These are phyloP conservation scores for Claviceps sp. DNA, from an alignment of 2,329 filamentous ascomycete species.

Conservation along the genomic window DNA sequence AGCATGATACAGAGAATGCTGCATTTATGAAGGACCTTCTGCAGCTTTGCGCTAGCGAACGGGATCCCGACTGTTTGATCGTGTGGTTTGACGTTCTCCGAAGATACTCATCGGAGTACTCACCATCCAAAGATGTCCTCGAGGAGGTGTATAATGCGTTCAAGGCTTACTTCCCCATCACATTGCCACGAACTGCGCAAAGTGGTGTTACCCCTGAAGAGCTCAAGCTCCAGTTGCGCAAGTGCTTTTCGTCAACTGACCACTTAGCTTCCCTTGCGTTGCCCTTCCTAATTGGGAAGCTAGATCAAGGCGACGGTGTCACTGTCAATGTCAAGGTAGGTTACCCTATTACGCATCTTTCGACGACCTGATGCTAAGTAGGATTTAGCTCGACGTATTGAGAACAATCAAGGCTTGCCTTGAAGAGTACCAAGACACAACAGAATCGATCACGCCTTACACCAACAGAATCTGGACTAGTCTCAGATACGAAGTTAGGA, in stretches of 20 bases:
- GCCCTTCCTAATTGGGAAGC: slow-evolving; percentile 41
- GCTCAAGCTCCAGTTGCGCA: slow-evolving; percentile 38
- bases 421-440: slow-evolving; percentile 31
- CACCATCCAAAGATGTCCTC: slow-evolving; percentile 30
- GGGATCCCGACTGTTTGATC: slow-evolving; percentile 43
- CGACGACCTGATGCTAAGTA: slow-evolving; percentile 6
- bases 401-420: slow-evolving; percentile 42
- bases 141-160: slow-evolving; percentile 40
- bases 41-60: slow-evolving; percentile 38
- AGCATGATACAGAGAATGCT: slow-evolving; percentile 26
- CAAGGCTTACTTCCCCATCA: slow-evolving; percentile 49
- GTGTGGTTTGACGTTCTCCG: slow-evolving; percentile 41
- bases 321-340: slow-evolving; percentile 43
- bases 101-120: slow-evolving; percentile 31
- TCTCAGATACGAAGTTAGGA: slow-evolving; percentile 50
- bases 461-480: slow-evolving; percentile 41
- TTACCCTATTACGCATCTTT: neutral
- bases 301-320: slow-evolving; percentile 45
- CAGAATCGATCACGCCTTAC: slow-evolving; percentile 34
- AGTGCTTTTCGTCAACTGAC: slow-evolving; percentile 40
- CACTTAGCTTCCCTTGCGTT: slow-evolving; percentile 32
- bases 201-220: slow-evolving; percentile 42
- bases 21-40: slow-evolving; percentile 37
- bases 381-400: slow-evolving; percentile 36
- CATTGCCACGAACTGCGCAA: slow-evolving; percentile 35